Conservation (phyloP, 2,329 filamentous ascomycete genomes). For the Ceratocystis cubensis region DNA sequence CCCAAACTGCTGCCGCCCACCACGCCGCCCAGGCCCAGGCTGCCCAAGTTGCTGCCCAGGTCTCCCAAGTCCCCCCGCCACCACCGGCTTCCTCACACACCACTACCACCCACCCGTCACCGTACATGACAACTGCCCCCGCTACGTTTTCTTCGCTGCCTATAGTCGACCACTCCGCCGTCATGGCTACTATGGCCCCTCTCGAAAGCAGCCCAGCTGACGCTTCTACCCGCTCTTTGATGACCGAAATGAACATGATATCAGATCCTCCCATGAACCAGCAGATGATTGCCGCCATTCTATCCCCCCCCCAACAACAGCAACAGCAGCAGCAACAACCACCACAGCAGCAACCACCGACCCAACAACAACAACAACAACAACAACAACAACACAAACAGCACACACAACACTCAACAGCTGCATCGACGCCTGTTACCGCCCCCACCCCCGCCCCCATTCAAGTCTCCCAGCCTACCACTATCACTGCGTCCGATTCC, state of each 20-base stretch:
- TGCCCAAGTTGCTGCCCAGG: not conserved
- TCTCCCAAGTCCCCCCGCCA: constrained; percentile 3
- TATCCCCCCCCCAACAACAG: constrained; percentile 13
- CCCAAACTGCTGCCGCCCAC: not conserved
- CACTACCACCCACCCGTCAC: not conserved
- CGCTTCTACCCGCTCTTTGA: constrained; percentile 13
- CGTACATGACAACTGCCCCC: constrained; percentile 12
- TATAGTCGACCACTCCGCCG: constrained; percentile 15
- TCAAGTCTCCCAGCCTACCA: not conserved
- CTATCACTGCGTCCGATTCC: not conserved
- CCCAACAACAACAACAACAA: not conserved
- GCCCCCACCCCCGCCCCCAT: not conserved
- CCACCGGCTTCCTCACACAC: not conserved
- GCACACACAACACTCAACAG: not conserved
- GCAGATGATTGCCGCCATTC: constrained; percentile 15
- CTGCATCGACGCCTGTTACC: not conserved
- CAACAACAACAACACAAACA: not conserved
- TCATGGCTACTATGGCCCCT: constrained; percentile 9
- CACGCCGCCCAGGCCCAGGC: not conserved
- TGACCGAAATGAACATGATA: constrained; percentile 18
- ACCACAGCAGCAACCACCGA: too few relatives aligned
- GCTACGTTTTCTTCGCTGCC: constrained; percentile 1
- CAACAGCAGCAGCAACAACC: not conserved
- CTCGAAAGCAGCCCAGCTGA: constrained; percentile 12
- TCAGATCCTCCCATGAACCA: constrained; percentile 12